Base-by-base conservation (phyloP, 1,284 basidiomycete species). In the Apiotrichum gamsii region DNA sequence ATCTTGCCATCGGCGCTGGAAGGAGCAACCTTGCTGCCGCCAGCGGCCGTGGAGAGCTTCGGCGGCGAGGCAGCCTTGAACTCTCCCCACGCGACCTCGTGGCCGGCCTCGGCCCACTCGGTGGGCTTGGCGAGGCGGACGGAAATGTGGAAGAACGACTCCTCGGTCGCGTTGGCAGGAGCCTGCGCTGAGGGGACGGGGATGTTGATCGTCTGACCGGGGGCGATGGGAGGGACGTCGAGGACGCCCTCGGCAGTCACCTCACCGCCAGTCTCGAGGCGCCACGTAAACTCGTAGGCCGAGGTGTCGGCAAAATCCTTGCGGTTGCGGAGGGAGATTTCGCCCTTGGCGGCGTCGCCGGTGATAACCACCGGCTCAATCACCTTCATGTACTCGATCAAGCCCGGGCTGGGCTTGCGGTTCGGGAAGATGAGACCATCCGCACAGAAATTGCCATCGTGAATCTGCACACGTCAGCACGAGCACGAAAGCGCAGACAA, bases 401-500 rank as follows among this genome's bases (percentile, higher is more conserved):
- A 18, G 3, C 48, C 59, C 0, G 59, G 59, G 20, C 43, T 44
- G 9, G 57, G 57, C 21, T 43, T 45, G 29, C 59, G 52, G 42
- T 59, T 44, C 19, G 59, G 57, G 51, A 61, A 61, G 4, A 61
- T 19, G 16, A 61, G 51, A 3, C 59, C 59, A 29, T 61, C 56
- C 39, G 47, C 49, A 45, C 54, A 37, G 42, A 61, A 61, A 49
- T 59, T 61, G 35, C 48, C 45, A 20, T 56, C 59, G 29, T 57
- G 57, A 11, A 54, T 35, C 38, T 41, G 47, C 46, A n/a, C n/a
- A n/a, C n/a, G n/a, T n/a, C n/a, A n/a, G n/a, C n/a, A n/a, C n/a
- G n/a, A n/a, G n/a, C n/a, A n/a, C n/a, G n/a, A n/a, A n/a, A n/a
- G n/a, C n/a, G n/a, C n/a, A n/a, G n/a, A n/a, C n/a, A n/a, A n/a